Evolutionary conservation across 2,329 filamentous ascomycete genomes (phyloP).

Genomic region (Rasamsonia emersonii): DNA sequence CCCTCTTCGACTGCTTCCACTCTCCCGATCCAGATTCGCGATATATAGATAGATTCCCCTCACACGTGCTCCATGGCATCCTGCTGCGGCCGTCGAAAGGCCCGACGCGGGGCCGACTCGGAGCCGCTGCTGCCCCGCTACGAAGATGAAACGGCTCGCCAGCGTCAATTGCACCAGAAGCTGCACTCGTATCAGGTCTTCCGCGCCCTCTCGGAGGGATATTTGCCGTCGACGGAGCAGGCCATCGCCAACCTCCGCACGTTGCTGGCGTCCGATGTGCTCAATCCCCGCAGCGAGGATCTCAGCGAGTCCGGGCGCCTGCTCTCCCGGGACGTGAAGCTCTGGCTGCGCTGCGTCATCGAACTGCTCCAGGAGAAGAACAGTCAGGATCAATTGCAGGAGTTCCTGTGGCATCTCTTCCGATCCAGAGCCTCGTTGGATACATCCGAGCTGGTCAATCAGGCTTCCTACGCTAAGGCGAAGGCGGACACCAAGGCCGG

Average conservation of each 20-base stretch:
- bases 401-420: constrained; percentile 77
- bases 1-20: too few species aligned
- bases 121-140: constrained; percentile 73
- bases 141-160: constrained; percentile 64
- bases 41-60: too few species aligned
- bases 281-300: constrained; percentile 66
- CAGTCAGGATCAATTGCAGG: constrained; percentile 73
- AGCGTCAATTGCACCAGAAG: constrained; percentile 75
- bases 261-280: constrained; percentile 65
- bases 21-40: too few species aligned
- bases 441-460: constrained; percentile 52
- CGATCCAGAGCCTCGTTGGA: constrained; percentile 66
- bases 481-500: constrained; percentile 65
- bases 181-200: constrained; percentile 90
- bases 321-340: constrained; percentile 61
- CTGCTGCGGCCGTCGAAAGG: constrained; percentile 53
- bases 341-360: constrained; percentile 72
- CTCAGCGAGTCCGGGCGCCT: constrained; percentile 70
- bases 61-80: constrained; percentile 44
- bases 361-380: constrained; percentile 80
- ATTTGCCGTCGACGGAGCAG: constrained; percentile 88
- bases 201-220: constrained; percentile 70
- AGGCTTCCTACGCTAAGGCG: constrained; percentile 54
- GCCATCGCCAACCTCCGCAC: constrained; percentile 69
- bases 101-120: constrained; percentile 49